Conservation (phyloP, 2,329 filamentous ascomycete genomes). For the Biscogniauxia mediterranea region DNA sequence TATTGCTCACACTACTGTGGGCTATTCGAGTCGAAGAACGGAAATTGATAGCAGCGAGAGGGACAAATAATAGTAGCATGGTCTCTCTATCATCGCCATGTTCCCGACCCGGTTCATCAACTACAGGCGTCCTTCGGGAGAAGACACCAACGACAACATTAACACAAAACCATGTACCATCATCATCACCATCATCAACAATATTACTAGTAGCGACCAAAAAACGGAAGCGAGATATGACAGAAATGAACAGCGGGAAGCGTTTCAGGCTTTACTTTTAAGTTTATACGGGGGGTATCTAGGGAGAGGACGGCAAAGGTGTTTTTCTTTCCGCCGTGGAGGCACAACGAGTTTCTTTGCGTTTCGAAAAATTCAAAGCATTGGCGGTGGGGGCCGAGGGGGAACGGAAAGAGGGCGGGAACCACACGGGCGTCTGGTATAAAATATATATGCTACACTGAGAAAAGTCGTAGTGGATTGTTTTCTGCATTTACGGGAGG, state of each 20-base stretch:
- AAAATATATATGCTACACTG: not conserved
- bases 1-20: conserved; percentile 37
- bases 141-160: conserved; percentile 19
- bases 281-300: not conserved
- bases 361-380: conserved; percentile 13
- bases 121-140: conserved; percentile 25
- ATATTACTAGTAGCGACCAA: not conserved
- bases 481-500: too few species aligned
- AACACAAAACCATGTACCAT: conserved; percentile 25
- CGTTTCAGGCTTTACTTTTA: conserved; percentile 26
- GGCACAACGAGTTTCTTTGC: not conserved
- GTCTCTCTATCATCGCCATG: conserved; percentile 19
- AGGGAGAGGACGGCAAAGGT: too few species aligned
- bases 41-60: conserved; percentile 22
- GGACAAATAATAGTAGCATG: conserved; percentile 13
- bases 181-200: conserved; percentile 15
- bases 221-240: conserved; percentile 23
- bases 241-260: conserved; percentile 18
- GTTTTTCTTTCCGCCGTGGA: not conserved
- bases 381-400: not conserved
- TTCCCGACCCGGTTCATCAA: conserved; percentile 26
- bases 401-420: too few species aligned
- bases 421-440: not conserved
- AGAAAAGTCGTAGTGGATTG: too few species aligned
- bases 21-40: conserved; percentile 36